Conservation (phyloP, 495 filamentous ascomycete species). For the Hyaloscypha variabilis region DNA sequence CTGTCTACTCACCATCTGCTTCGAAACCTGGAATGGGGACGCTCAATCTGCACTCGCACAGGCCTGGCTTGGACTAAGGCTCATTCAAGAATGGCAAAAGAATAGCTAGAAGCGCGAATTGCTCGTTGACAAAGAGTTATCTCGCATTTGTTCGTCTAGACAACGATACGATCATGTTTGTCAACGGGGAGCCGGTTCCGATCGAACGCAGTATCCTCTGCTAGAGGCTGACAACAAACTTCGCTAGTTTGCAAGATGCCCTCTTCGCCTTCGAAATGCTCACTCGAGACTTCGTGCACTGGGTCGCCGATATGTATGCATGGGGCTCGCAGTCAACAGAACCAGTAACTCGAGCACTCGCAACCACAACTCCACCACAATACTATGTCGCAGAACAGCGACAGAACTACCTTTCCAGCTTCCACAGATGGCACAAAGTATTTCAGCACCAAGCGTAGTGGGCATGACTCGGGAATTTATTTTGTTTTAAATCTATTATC, state of each 20-base stretch:
- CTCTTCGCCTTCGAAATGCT: neutral
- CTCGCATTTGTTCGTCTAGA: neutral
- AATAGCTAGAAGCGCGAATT: neutral
- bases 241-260: neutral
- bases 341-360: too few relatives aligned
- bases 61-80: conserved; percentile 12
- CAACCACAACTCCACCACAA: neutral
- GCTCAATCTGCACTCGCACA: neutral
- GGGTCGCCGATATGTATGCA: neutral
- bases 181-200: conserved; percentile 1
- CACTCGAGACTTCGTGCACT: neutral
- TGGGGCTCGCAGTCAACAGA: neutral
- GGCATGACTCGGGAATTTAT: too few relatives aligned
- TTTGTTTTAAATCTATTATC: too few relatives aligned
- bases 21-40: conserved; percentile 11
- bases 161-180: conserved; percentile 1
- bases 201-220: neutral
- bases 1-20: conserved; percentile 4
- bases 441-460: too few relatives aligned
- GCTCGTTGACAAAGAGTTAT: neutral
- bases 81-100: conserved; percentile 14
- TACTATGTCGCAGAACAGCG: neutral
- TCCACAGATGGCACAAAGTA: neutral
- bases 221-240: neutral
- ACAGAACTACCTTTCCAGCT: neutral